These are phyloP conservation scores for Saccharomyces hybrid DNA, from an alignment of 1,139 yeast species.

Conservation along the genomic window DNA sequence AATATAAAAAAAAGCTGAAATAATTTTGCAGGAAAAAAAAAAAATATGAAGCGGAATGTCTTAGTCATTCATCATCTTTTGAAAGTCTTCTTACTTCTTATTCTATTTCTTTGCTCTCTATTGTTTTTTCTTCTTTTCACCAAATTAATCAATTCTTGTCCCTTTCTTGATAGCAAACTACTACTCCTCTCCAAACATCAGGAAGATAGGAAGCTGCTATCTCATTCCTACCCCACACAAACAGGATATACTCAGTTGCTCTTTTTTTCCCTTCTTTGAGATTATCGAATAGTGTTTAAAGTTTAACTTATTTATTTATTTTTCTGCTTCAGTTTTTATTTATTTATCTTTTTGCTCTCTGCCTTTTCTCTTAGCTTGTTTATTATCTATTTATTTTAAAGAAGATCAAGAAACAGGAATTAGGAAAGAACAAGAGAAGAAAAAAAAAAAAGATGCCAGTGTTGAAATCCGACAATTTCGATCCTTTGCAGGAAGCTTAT, in stretches of 20 bases:
- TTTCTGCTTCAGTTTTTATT: constrained; percentile 2
- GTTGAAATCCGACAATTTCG: constrained; percentile 22
- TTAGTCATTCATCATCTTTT: not conserved
- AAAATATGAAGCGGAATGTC: not conserved
- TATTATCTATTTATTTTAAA: not conserved
- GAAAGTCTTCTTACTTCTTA: not conserved
- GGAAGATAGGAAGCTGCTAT: not conserved
- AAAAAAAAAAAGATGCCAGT: constrained; percentile 5
- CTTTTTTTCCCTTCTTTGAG: not conserved
- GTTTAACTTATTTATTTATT: not conserved
- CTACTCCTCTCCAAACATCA: not conserved
- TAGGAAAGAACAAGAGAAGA: not conserved
- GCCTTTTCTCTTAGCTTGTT: not conserved
- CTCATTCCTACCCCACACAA: not conserved
- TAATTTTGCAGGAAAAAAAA: not conserved
- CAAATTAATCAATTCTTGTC: not conserved
- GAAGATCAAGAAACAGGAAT: not conserved
- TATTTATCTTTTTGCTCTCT: not conserved
- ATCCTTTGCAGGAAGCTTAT: constrained; percentile 28
- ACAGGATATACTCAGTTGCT: not conserved
- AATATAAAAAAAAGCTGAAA: not conserved
- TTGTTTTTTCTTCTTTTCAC: not conserved
- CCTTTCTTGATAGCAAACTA: not conserved
- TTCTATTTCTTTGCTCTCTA: not conserved
- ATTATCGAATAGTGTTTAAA: not conserved